Base-by-base conservation (phyloP, 139 green algal genomes). In the Tetraselmis chui region DNA sequence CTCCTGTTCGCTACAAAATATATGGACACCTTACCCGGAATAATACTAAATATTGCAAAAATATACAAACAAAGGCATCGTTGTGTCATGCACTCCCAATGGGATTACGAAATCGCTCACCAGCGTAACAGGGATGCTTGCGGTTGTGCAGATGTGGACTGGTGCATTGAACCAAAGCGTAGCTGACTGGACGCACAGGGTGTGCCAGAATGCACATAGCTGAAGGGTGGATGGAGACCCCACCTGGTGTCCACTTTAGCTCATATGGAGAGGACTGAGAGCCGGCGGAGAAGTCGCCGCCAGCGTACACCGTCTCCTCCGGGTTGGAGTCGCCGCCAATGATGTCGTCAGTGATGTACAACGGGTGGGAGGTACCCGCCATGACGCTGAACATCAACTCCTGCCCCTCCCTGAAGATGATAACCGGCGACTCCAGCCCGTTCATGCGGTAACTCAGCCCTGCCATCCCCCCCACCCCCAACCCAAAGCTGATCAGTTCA, bases 341-440 rank as follows among this genome's bases (percentile, higher is more conserved):
- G 67, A 83, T 83, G 80, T 78, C 59, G 30, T 24, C 28, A 1
- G 80, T 83, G n/a, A 83, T 23, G 59, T 83, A 83, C 1, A 83
- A 22, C 59, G 80, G 80, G 30, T 83, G 80, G 1, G 80, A 75
- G 30, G 1, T 0, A 1, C 80, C 80, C 0, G 67, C 78, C 30
- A 75, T 74, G 28, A 83, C 27, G 30, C 27, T 75, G 67, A 83
- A 83, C 25, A 29, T 67, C 67, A 78, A 79, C 25, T 77, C 0
- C 0, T 22, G 26, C 22, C 80, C 80, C 25, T 30, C 30, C 30
- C 30, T 1, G 30, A 83, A 59, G 1, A 59, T 28, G 24, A 83
- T 28, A 29, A 83, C 59, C n/a, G 80, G 80, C 1, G 59, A 76
- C 80, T 83, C 80, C 18, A 74, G 1, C 27, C 80, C 80, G 59